These are phyloP conservation scores for Chlamydomonas sphaeroides DNA, from an alignment of 139 green algal species.

Conservation along the genomic window DNA sequence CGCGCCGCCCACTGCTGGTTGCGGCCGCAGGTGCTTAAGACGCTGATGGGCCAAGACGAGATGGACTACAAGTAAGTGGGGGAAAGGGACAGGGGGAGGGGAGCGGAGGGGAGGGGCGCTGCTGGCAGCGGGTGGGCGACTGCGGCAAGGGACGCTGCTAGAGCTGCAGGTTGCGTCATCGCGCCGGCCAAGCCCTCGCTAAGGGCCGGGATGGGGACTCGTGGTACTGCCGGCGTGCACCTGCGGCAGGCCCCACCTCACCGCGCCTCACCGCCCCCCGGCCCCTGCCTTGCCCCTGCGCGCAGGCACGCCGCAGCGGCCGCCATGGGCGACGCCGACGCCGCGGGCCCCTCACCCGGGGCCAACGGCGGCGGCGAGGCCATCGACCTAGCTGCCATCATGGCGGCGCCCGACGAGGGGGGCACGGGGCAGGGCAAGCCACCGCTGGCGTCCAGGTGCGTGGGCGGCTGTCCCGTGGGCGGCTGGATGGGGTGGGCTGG, in stretches of 20 bases:
- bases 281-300: no score
- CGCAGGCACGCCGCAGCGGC: neutral
- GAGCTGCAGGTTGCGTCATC: neutral
- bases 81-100: neutral
- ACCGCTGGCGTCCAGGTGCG: neutral
- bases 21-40: no score
- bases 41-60: conserved; percentile 63
- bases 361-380: no score
- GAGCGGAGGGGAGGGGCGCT: neutral
- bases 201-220: neutral
- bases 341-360: no score
- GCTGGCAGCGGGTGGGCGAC: neutral
- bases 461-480: neutral
- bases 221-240: neutral
- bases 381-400: neutral
- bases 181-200: neutral
- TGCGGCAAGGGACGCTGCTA: neutral
- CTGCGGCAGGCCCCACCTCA: no score
- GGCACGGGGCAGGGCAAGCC: neutral
- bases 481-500: no score
- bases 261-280: no score
- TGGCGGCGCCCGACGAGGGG: neutral
- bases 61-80: conserved; percentile 52
- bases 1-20: no score
- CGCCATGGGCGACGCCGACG: no score